phyloP scores from a whole-genome alignment of 768 basidiomycete species.

The Kondoa malvinella region DNA sequence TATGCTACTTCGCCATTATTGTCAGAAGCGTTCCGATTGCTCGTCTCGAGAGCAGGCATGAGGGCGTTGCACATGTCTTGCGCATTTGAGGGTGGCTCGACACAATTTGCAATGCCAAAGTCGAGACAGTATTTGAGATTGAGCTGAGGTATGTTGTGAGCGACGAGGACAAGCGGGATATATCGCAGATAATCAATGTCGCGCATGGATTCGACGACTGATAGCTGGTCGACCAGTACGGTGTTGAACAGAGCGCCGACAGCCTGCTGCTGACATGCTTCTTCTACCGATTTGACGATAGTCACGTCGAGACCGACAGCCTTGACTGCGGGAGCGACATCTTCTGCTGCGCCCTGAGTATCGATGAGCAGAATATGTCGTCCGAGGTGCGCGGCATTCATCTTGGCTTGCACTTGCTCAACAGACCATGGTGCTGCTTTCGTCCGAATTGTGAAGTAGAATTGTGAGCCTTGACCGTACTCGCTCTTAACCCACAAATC shows the following conservation, averaged over 20 bases:
- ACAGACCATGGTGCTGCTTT: conserved; percentile 59
- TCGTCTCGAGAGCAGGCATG: conserved; percentile 83
- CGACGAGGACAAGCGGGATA: conserved; percentile 70
- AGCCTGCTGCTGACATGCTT: conserved; percentile 51
- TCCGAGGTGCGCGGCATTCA: conserved; percentile 58
- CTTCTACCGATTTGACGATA: conserved; percentile 57
- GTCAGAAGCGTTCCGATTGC: conserved; percentile 73
- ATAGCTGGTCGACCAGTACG: conserved; percentile 79
- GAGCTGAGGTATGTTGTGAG: conserved; percentile 24
- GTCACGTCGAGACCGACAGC: conserved; percentile 64
- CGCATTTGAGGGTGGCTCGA: conserved; percentile 71
- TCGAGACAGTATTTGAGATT: conserved; percentile 27
- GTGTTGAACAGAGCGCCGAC: conserved; percentile 73
- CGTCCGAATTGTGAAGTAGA: conserved; percentile 81
- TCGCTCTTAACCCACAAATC: conserved; percentile 98
- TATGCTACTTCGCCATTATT: conserved; percentile 71
- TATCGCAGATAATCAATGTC: conserved; percentile 89
- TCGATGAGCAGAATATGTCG: conserved; percentile 85
- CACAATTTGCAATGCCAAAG: conserved; percentile 85
- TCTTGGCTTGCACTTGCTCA: conserved; percentile 57
- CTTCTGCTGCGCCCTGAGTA: conserved; percentile 51
- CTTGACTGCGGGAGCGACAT: conserved; percentile 56
- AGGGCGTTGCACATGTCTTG: conserved; percentile 84
- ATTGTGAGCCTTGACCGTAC: conserved; percentile 76
- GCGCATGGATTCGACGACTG: conserved; percentile 67